A percentile compares a stretch with the other conserved stretches of the same genome.
phyloP scores from a whole-genome alignment of 2,329 filamentous ascomycete genomes.

The Rutstroemia sp. region DNA sequence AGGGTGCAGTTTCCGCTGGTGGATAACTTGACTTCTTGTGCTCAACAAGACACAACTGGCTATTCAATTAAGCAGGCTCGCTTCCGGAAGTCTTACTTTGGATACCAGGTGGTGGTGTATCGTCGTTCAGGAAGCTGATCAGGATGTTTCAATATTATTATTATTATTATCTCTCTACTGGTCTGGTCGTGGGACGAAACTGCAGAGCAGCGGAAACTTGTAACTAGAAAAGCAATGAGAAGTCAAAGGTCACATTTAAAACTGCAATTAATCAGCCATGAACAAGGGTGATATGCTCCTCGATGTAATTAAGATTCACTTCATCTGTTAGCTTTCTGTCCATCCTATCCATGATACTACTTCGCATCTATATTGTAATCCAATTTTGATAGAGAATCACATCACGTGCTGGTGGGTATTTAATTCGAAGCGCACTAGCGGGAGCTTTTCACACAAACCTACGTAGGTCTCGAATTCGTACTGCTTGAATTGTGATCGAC shows the following conservation, averaged over 20 bases:
- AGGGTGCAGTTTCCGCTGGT: slow-evolving; percentile 7
- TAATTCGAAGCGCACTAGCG: background rate
- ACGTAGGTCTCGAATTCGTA: no score
- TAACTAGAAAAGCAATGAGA: slow-evolving; percentile 23
- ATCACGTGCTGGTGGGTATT: background rate
- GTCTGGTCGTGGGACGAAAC: slow-evolving; percentile 13
- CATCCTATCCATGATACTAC: no score
- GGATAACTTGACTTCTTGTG: background rate
- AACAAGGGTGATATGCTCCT: background rate
- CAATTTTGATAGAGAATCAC: background rate
- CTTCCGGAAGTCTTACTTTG: background rate
- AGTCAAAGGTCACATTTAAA: slow-evolving; percentile 12
- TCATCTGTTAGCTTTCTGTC: no score
- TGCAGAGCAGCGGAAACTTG: slow-evolving; percentile 18
- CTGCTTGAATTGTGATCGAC: no score
- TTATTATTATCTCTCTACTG: slow-evolving; percentile 11
- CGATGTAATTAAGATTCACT: background rate
- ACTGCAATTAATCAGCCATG: background rate
- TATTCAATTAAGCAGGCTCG: no score
- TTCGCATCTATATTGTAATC: no score
- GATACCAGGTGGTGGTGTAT: background rate
- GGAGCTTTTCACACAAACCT: background rate
- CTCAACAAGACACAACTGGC: background rate
- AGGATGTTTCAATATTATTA: slow-evolving; percentile 18
- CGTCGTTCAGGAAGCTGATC: background rate